Evolutionary conservation across 306 rosid genomes (phyloP).

Genomic region (Cucurbita maxima): DNA sequence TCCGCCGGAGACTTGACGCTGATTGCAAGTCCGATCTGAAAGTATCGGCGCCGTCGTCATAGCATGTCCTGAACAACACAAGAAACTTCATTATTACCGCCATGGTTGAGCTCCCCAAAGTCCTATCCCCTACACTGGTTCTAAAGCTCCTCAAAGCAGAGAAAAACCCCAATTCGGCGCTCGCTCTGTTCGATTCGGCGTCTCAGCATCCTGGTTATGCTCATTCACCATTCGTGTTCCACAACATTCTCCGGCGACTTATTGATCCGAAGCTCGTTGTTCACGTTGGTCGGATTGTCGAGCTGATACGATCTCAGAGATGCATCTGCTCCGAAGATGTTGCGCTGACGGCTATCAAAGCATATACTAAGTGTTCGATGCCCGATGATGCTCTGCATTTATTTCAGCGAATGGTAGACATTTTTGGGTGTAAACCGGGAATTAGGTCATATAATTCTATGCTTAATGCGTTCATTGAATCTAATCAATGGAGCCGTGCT

Average conservation of each 20-base stretch:
- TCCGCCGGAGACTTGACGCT: neutral
- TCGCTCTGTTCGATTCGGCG: constrained; percentile 52
- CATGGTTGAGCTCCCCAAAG: constrained; percentile 54
- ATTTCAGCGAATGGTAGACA: constrained; percentile 52
- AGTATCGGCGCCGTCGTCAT: neutral
- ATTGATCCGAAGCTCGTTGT: constrained; percentile 27
- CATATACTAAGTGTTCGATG: constrained; percentile 61
- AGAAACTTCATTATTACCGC: neutral
- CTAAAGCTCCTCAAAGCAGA: constrained; percentile 61
- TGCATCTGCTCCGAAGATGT: constrained; percentile 60
- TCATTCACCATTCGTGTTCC: constrained; percentile 44
- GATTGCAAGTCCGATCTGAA: neutral
- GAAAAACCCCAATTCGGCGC: constrained; percentile 39
- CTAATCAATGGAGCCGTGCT: constrained; percentile 55
- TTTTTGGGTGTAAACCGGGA: constrained; percentile 58
- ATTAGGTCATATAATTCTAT: constrained; percentile 52
- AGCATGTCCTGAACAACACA: neutral
- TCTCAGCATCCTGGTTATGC: constrained; percentile 29
- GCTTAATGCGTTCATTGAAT: constrained; percentile 58
- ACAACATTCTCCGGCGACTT: constrained; percentile 56
- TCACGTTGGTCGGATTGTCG: constrained; percentile 30
- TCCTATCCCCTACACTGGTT: constrained; percentile 38
- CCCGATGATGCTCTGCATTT: constrained; percentile 46
- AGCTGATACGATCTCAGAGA: constrained; percentile 32
- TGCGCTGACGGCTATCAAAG: constrained; percentile 52